Evolutionary conservation across 805 yeast genomes (phyloP), one percentile per base, ranked within the genome.

Genomic region (Wickerhamiella dianesei): DNA sequence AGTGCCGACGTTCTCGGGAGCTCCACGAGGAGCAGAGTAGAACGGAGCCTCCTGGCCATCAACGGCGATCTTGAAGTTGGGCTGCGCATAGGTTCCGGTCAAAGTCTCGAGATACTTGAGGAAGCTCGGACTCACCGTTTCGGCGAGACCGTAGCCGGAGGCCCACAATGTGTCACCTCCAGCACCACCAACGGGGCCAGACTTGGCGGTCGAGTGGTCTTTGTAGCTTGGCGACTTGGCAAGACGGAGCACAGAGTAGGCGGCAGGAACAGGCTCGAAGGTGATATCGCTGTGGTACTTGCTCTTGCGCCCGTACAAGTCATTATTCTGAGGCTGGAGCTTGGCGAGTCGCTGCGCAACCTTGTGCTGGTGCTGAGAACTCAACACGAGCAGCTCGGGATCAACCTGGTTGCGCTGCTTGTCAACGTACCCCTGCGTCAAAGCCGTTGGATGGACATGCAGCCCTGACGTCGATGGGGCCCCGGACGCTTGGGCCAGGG

Each of bases 241-340:
- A 52, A 74, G 74, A 35, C 48, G 32, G 50, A 76, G 65, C 52
- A 70, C 74, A 4, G 80, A 74, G 50, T 70, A 63, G 29, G 75
- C 76, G 3, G 80, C 72, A 3, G 80, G 78, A 48, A 72, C 74
- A 44, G 40, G 61, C 60, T 75, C 80, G 53, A 74, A 77, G 43
- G 69, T 72, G 45, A 75, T 64, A 55, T 74, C 78, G 14, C 76
- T 67, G 62, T 74, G 79, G 73, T 73, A 72, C 22, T 48, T 17
- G 16, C 19, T n/a, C 19, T 14, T 9, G 13, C 35, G 9, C 9
- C 39, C 17, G 48, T 2, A 45, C 19, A 35, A 36, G 12, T 4
- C 40, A 17, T 18, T 20, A 2, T 35, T 40, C 9, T 25, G 9
- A 12, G 46, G 29, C 29, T 25, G 14, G 42, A 40, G 22, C 6